Evolutionary conservation across 495 filamentous ascomycete genomes (phyloP), one percentile per base, ranked within the genome.

Genomic region (Geopyxis carbonaria): DNA sequence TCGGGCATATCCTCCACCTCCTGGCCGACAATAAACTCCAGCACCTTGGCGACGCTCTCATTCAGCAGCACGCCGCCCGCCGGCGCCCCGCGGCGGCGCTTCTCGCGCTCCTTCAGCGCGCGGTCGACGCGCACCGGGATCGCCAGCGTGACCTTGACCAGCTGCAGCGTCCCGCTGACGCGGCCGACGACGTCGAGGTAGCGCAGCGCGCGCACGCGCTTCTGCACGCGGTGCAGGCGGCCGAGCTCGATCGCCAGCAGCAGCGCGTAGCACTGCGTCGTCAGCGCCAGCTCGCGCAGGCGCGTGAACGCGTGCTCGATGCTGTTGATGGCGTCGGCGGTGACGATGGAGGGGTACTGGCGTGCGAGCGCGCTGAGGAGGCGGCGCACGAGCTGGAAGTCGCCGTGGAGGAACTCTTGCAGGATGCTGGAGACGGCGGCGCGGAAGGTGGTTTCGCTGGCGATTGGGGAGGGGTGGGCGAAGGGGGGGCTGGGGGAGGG

Each of bases 61-160:
- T 60, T 60, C 23, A 60, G 39, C 22, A 60, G 14, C 15, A 52
- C 56, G 31, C 45, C 36, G 6, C 50, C 60, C 25, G 60, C 54
- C 40, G 57, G 47, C 3, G 60, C 60, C 2, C 57, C 60, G 18
- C 46, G 50, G 37, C 58, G 56, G 14, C 58, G 50, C 34, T 64
- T 61, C 32, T 58, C 58, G 14, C 57, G 51, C 34, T 63, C 61
- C 34, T 57, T 61, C 33, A 63, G 34, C 2, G 61, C 61, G 10
- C 61, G 56, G 44, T 64, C 61, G 15, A 64, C 61, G 21, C 61
- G 45, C 43, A 64, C 60, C 3, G 61, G 61, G 1, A 62, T 57
- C 1, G 61, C 61, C 8, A 64, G 43, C 9, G 61, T 63, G 16
- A 63, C 57, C 31, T 55, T 47, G 5, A 59, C 61, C 16, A 64